Evolutionary conservation across 163 green algal genomes (phyloP).

Genomic region (Scenedesmus sp.): DNA sequence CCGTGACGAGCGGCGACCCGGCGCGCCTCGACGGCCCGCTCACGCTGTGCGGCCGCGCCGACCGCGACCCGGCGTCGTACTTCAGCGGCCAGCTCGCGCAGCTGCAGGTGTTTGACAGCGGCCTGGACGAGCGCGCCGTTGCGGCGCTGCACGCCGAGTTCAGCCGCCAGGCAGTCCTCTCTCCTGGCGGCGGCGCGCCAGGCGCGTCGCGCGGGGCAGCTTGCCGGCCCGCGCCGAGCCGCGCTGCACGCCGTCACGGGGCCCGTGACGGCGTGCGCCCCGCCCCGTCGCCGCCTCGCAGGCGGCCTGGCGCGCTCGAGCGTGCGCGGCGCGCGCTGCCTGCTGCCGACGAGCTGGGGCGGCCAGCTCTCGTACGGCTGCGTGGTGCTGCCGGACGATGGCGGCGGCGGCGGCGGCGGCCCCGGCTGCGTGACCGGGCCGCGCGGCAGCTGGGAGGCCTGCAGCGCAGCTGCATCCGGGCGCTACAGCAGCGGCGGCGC

Average conservation of each 20-base stretch:
- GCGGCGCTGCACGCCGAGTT: constrained; percentile 21
- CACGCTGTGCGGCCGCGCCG: constrained; percentile 20
- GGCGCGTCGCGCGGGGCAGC: no score
- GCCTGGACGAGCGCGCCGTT: not conserved
- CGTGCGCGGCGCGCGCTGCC: not conserved
- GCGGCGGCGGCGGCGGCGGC: no score
- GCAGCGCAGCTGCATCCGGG: no score
- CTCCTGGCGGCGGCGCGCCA: not conserved
- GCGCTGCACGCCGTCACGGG: no score
- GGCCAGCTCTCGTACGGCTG: constrained; percentile 40
- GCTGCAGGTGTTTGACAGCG: constrained; percentile 20
- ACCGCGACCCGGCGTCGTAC: constrained; percentile 20
- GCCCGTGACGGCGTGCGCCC: no score
- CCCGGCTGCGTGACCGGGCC: no score
- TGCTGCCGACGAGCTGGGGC: constrained; percentile 31
- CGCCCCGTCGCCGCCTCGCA: no score
- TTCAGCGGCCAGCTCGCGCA: constrained; percentile 22
- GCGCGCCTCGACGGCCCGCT: not conserved
- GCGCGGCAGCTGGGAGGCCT: no score
- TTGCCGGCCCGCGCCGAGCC: no score
- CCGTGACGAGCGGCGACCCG: constrained; percentile 23
- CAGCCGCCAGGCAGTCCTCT: constrained; percentile 8
- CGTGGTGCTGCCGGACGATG: constrained; percentile 10
- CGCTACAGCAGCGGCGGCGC: no score
- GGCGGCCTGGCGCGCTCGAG: not conserved